These are phyloP conservation scores for Salix suchowensis DNA, from an alignment of 345 rosid species.

Conservation along the genomic window DNA sequence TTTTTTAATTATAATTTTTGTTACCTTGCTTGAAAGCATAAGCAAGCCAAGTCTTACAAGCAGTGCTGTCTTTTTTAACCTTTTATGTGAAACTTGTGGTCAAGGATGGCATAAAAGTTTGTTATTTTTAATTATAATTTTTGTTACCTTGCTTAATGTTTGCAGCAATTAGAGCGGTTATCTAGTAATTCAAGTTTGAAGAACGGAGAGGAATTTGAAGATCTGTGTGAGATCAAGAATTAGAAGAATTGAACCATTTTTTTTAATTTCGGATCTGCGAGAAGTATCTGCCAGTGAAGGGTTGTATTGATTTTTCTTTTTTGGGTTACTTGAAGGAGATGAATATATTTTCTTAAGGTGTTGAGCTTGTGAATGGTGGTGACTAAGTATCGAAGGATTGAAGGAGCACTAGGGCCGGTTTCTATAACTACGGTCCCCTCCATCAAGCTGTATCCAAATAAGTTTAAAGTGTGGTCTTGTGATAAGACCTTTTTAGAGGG, in stretches of 20 bases:
- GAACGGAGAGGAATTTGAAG: not conserved
- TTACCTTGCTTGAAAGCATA: not conserved
- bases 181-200: slow-evolving; percentile 1
- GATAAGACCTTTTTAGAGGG: slow-evolving; percentile 37
- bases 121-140: not conserved
- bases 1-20: not conserved
- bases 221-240: slow-evolving; percentile 12
- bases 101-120: not conserved
- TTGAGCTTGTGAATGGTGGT: slow-evolving; percentile 39
- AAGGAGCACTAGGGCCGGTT: slow-evolving; percentile 40
- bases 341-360: not conserved
- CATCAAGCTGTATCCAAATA: slow-evolving; percentile 37
- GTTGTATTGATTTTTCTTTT: not conserved
- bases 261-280: not conserved
- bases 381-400: slow-evolving; percentile 31
- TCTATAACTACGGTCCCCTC: slow-evolving; percentile 61
- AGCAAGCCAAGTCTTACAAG: not conserved
- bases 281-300: not conserved
- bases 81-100: not conserved
- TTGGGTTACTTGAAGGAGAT: not conserved
- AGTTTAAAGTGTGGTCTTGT: slow-evolving; percentile 52
- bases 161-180: not conserved
- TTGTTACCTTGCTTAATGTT: not conserved
- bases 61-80: not conserved
- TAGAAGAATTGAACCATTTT: not conserved